These are phyloP conservation scores for Alternaria alternata DNA, from an alignment of 2,329 filamentous ascomycete genomes.

Conservation along the genomic window DNA sequence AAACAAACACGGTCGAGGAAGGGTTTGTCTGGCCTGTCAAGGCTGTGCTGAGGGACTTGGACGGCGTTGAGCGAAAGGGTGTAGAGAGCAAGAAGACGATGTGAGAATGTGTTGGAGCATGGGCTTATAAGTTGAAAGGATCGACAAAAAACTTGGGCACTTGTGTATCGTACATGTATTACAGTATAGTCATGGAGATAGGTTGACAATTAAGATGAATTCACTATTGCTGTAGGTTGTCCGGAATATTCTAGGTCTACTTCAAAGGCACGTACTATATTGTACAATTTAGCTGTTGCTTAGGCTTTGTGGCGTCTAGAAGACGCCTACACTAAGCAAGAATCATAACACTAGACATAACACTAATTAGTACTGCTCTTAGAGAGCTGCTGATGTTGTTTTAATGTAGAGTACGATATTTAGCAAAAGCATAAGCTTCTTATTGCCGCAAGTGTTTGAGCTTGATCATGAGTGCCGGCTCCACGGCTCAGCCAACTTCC, in stretches of 20 bases:
- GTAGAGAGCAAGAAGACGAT: conserved; percentile 24
- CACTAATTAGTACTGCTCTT: neutral
- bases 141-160: neutral
- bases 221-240: neutral
- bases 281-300: conserved; percentile 15
- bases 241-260: neutral
- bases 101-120: conserved; percentile 1
- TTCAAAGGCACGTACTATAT: neutral
- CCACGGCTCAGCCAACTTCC: neutral
- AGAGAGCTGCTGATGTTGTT: neutral
- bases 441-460: neutral
- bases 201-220: neutral
- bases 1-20: conserved; percentile 37
- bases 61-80: conserved; percentile 19
- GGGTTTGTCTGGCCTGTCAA: conserved; percentile 50
- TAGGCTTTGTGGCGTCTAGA: conserved; percentile 6
- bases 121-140: neutral
- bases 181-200: neutral
- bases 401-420: neutral
- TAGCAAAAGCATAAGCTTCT: neutral
- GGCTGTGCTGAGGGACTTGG: conserved; percentile 41
- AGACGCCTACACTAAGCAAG: conserved; percentile 65
- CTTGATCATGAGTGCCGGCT: neutral
- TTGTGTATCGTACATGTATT: neutral
- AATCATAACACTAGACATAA: conserved; percentile 71